Conservation (phyloP, 345 rosid species). For the Pugionium dolabratum region DNA sequence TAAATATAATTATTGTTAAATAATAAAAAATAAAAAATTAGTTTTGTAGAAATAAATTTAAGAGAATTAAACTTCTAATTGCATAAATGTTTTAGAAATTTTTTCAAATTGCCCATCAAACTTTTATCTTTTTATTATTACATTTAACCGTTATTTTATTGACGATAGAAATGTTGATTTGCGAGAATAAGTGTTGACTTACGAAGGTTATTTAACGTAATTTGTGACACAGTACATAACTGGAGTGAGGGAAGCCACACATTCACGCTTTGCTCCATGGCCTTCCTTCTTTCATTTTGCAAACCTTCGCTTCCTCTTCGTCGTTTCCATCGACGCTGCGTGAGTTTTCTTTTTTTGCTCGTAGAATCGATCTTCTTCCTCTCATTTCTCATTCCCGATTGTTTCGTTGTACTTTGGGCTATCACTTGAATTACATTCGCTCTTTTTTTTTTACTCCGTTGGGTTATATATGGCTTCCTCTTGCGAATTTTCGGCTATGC, state of each 20-base stretch:
- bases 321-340: slow-evolving; percentile 43
- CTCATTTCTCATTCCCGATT: slow-evolving; percentile 3
- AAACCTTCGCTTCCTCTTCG: slow-evolving; percentile 56
- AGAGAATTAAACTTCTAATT: too few species aligned
- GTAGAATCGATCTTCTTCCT: not conserved
- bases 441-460: not conserved
- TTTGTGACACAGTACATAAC: not conserved
- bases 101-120: too few species aligned
- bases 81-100: too few species aligned
- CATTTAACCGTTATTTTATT: too few species aligned
- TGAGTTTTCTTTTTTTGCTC: slow-evolving; percentile 28
- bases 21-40: too few species aligned
- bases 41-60: too few species aligned
- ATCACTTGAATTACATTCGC: not conserved
- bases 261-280: slow-evolving; percentile 41
- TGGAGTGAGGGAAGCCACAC: slow-evolving; percentile 19
- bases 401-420: not conserved
- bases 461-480: not conserved
- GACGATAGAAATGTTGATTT: too few species aligned
- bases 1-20: too few species aligned
- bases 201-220: too few species aligned
- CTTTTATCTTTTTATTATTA: too few species aligned
- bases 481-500: not conserved
- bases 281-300: slow-evolving; percentile 50
- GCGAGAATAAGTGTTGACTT: too few species aligned